Evolutionary conservation across 306 rosid genomes (phyloP), one percentile per base, ranked within the genome.

Genomic region (Geum urbanum): DNA sequence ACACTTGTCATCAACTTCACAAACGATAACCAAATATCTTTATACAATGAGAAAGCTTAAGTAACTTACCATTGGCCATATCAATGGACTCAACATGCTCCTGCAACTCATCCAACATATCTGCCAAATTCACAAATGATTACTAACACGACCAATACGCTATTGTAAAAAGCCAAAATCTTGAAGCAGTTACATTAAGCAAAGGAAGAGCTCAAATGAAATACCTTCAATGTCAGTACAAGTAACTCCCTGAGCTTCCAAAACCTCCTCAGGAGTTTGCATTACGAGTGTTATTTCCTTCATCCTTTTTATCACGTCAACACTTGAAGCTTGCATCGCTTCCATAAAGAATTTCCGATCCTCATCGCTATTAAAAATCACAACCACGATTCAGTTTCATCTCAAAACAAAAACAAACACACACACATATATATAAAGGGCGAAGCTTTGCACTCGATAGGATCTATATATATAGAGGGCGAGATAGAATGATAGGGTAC

Each of bases 1-100:
- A 52, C 50, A 61, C 1, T 59, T 10, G 58, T 8, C 66, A 15
- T 56, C n/a, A 16, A 43, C 46, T 43, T n/a, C 22, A 10, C 12
- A 3, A 5, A 18, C 19, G 47, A 19, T 2, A 19, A 8, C 58
- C 41, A 49, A 39, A 12, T 49, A 32, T 6, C 32, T 16, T 62
- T 13, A 70, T 5, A 5, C 13, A 57, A 55, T 46, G 0, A 18
- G 9, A 18, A 40, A 59, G 24, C 15, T 4, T 0, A 9, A 49
- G 68, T 27, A 14, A 54, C 12, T 70, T 76, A 95, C 99, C 99
- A 79, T 95, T 95, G 64, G 97, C 99, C 89, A 84, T 82, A 78
- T 95, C 99, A 77, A 91, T 95, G 1, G 99, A 88, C 79, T 94
- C 97, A 58, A 94, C 97, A 55, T 94, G 99, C 82, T 94, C 99